Base-by-base conservation (phyloP, 2,329 filamentous ascomycete genomes). In the Alternaria sp. region DNA sequence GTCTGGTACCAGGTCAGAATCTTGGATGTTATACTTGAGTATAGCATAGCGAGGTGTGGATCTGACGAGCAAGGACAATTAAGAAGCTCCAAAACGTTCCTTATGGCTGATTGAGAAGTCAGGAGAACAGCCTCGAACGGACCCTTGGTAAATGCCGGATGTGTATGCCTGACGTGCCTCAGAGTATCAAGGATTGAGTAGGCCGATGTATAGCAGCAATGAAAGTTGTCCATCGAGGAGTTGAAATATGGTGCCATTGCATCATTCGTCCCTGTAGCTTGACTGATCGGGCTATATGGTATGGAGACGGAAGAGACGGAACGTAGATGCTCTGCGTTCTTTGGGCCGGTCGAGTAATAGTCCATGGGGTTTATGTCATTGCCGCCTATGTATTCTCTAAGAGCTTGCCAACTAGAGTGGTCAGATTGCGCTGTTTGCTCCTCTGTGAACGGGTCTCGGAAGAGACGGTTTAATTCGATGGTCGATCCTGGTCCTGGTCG, bases 11-110 rank as follows among this genome's bases (percentile, higher is more conserved):
- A 77, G 27, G 68, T 69, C 28, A 77, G 27, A 57, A 76, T 72
- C 56, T 75, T 76, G 38, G 68, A 70, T 25, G 71, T 68, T 55
- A 77, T 77, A 64, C 73, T 75, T 5, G 71, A 71, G 66, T 76
- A 77, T 3, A 77, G 69, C 73, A 76, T 76, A 8, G 73, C 74
- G 27, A 76, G 70, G 49, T 77, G 75, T 4, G 75, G 72, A 46
- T 76, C 68, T 14, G 70, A 71, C 2, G 74, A 72, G 63, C 75
- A 77, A 14, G 71, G 63, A 59, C 75, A 77, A 20, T 57, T 52
- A 46, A 77, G 69, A 7, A 76, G 68, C 44, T 74, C 64, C 11
- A 69, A 59, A n/a, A 77, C 66, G 40, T 68, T 74, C 43, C 69
- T 57, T 12, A 73, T 66, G 8, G 73, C 74, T 20, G 32, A 48